These are phyloP conservation scores for Clitopilus passeckerianus DNA, from an alignment of 768 basidiomycete species.

Conservation along the genomic window DNA sequence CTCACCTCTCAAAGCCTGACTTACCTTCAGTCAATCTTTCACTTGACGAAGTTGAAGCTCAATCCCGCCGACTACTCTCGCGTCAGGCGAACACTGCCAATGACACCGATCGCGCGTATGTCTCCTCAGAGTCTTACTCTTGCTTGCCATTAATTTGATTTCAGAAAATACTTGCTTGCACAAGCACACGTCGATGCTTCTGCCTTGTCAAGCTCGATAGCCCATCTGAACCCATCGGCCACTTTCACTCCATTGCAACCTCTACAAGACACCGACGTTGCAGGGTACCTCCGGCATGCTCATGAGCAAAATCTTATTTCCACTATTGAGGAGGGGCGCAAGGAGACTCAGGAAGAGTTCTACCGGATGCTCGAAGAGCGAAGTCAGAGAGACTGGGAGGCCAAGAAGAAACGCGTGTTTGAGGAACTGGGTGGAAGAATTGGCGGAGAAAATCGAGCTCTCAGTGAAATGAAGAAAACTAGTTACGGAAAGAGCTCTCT, in stretches of 20 bases:
- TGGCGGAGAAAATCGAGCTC: slow-evolving; percentile 46
- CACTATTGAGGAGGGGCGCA: slow-evolving; percentile 86
- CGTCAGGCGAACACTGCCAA: slow-evolving; percentile 58
- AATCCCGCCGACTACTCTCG: slow-evolving; percentile 80
- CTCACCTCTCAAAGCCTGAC: slow-evolving; percentile 74
- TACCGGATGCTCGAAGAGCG: slow-evolving; percentile 76
- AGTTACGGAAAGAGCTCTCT: slow-evolving; percentile 52
- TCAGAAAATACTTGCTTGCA: slow-evolving; percentile 86
- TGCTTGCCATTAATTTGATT: slow-evolving; percentile 3
- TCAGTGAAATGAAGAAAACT: slow-evolving; percentile 59
- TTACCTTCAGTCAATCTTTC: slow-evolving; percentile 86
- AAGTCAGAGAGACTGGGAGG: slow-evolving; percentile 81
- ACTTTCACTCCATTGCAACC: slow-evolving; percentile 90
- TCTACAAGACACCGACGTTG: slow-evolving; percentile 90
- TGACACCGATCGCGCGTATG: slow-evolving; percentile 74
- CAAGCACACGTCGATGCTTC: slow-evolving; percentile 92
- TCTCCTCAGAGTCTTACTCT: slow-evolving; percentile 4
- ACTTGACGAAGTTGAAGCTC: slow-evolving; percentile 92
- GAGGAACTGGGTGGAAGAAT: slow-evolving; percentile 80
- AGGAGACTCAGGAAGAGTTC: slow-evolving; percentile 81
- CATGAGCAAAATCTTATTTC: slow-evolving; percentile 94
- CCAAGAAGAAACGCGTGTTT: slow-evolving; percentile 83
- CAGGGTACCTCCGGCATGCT: slow-evolving; percentile 90
- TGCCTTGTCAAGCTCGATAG: slow-evolving; percentile 79
- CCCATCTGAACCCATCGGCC: slow-evolving; percentile 72